Evolutionary conservation across 108 stramenopile genomes (phyloP).

Genomic region (Skeletonema menzelii): DNA sequence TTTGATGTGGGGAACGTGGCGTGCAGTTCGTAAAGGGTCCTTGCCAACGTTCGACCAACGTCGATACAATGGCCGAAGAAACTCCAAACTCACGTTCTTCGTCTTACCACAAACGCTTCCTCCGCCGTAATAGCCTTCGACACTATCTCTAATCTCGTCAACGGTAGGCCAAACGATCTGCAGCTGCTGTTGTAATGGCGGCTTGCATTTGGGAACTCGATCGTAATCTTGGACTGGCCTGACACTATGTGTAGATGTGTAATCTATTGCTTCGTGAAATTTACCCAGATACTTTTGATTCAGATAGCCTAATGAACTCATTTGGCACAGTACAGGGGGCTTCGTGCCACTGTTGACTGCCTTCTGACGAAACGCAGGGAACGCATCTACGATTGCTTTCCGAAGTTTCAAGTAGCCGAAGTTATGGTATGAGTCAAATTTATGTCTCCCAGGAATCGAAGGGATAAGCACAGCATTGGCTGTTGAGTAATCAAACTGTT

Average conservation of each 20-base stretch:
- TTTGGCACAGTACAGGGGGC: conserved; percentile 68
- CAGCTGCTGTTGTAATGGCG: conserved; percentile 7
- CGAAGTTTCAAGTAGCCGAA: conserved; percentile 58
- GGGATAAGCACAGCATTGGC: conserved; percentile 71
- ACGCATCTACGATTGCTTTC: conserved; percentile 39
- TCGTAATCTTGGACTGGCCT: conserved; percentile 2
- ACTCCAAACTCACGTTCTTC: conserved; percentile 63
- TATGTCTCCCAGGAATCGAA: conserved; percentile 72
- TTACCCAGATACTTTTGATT: conserved; percentile 53
- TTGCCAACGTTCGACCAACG: conserved; percentile 46
- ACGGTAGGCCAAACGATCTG: conserved; percentile 75
- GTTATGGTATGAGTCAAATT: conserved; percentile 2
- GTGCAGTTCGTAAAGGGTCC: conserved; percentile 46
- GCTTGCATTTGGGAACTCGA: neutral
- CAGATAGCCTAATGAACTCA: conserved; percentile 72
- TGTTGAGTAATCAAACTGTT: conserved; percentile 66
- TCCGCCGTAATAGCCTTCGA: conserved; percentile 71
- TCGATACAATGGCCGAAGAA: conserved; percentile 50
- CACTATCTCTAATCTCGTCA: conserved; percentile 54
- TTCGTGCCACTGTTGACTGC: neutral
- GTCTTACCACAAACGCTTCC: conserved; percentile 56
- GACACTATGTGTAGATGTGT: conserved; percentile 6
- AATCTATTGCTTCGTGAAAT: conserved; percentile 51
- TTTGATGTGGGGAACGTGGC: conserved; percentile 75
- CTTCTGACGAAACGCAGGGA: neutral